These are phyloP conservation scores for Diutina siamensis DNA, from an alignment of 1,139 yeast species.

Conservation along the genomic window DNA sequence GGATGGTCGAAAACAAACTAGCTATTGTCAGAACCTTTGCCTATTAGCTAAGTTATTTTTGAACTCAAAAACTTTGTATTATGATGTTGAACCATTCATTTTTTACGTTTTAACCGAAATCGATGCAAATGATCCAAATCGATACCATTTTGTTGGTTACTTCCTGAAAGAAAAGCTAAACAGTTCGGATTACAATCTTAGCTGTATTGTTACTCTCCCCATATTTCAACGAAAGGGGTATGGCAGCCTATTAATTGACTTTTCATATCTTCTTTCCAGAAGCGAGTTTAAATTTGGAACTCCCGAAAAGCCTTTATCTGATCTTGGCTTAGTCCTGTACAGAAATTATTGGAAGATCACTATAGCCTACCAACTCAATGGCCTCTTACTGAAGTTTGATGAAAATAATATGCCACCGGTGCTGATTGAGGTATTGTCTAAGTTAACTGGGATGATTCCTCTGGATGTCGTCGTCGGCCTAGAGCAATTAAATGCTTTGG, in stretches of 20 bases:
- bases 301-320: conserved; percentile 90
- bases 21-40: conserved; percentile 84
- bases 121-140: conserved; percentile 33
- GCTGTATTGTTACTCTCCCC: conserved; percentile 86
- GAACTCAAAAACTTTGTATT: conserved; percentile 82
- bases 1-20: conserved; percentile 76
- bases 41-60: conserved; percentile 78
- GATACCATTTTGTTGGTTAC: conserved; percentile 82
- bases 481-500: conserved; percentile 60
- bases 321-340: conserved; percentile 75
- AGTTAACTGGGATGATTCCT: conserved; percentile 72
- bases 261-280: conserved; percentile 69
- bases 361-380: conserved; percentile 29
- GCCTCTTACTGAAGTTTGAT: not conserved
- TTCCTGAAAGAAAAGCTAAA: conserved; percentile 82
- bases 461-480: conserved; percentile 83
- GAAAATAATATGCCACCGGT: not conserved
- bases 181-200: conserved; percentile 67
- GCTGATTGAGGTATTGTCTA: conserved; percentile 43
- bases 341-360: conserved; percentile 76
- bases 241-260: conserved; percentile 80
- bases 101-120: conserved; percentile 75
- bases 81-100: conserved; percentile 90
- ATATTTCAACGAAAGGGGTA: conserved; percentile 81
- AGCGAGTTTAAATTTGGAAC: conserved; percentile 76